A percentile compares a stretch with the other conserved stretches of the same genome.
phyloP scores from a whole-genome alignment of 306 rosid genomes.

The Prunus fruticosa region DNA sequence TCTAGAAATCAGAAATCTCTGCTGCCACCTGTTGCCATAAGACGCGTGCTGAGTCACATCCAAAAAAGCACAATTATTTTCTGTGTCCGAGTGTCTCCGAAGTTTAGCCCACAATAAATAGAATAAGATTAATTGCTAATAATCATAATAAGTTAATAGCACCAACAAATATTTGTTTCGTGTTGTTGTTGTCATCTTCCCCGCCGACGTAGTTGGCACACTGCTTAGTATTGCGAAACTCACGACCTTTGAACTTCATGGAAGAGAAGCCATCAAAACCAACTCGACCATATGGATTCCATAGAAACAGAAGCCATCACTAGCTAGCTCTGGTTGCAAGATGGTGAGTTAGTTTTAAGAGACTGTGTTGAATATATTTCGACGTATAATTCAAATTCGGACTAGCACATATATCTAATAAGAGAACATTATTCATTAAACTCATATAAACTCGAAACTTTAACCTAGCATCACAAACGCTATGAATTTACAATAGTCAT shows the following conservation, averaged over 20 bases:
- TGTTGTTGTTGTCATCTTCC: not conserved
- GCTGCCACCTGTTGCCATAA: conserved; percentile 16
- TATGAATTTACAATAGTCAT: too few relatives aligned
- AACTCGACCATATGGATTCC: not conserved
- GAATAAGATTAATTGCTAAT: not conserved
- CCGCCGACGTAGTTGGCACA: not conserved
- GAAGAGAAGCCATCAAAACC: not conserved
- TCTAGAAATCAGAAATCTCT: not conserved
- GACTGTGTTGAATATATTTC: too few relatives aligned
- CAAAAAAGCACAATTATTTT: conserved; percentile 13
- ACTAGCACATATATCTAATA: too few relatives aligned
- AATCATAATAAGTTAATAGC: not conserved
- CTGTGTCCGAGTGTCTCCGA: not conserved
- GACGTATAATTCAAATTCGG: too few relatives aligned
- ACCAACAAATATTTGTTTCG: not conserved
- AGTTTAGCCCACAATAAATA: not conserved
- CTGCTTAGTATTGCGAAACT: not conserved
- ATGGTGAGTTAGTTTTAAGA: not conserved
- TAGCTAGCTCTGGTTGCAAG: too few relatives aligned
- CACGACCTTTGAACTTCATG: not conserved
- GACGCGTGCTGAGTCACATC: conserved; percentile 17
- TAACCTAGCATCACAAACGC: too few relatives aligned
- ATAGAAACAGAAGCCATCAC: too few relatives aligned
- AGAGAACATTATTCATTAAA: too few relatives aligned
- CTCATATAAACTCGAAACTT: too few relatives aligned